These are phyloP conservation scores for Aegilops sharonensis DNA, from an alignment of 176 grass and related monocot genomes.

Conservation along the genomic window DNA sequence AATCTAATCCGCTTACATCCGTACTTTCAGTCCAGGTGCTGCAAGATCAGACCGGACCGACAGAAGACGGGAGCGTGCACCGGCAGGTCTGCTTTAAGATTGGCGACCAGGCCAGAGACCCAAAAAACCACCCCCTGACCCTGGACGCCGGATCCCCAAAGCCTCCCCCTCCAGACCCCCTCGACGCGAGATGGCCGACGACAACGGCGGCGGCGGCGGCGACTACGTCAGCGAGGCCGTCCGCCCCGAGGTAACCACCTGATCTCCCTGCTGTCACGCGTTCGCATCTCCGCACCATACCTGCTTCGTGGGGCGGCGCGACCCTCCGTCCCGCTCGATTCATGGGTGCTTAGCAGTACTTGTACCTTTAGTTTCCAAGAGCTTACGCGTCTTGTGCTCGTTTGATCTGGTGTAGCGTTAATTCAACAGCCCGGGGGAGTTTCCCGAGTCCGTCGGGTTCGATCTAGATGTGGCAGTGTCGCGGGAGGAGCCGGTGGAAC, in stretches of 20 bases:
- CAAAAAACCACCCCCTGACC: not conserved
- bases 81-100: slow-evolving; percentile 1
- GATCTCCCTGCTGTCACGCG: not conserved
- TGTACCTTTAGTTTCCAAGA: not conserved
- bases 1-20: too few relatives aligned
- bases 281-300: not conserved
- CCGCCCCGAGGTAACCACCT: slow-evolving; percentile 40
- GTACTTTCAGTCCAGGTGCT: too few relatives aligned
- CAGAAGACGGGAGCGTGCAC: too few relatives aligned
- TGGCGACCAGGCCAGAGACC: not conserved
- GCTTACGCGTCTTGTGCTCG: not conserved
- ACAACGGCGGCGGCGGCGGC: slow-evolving; percentile 25
- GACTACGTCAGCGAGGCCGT: slow-evolving; percentile 32
- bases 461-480: slow-evolving; percentile 7
- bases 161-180: not conserved
- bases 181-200: slow-evolving; percentile 49
- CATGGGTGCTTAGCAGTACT: not conserved
- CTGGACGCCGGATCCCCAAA: slow-evolving; percentile 17
- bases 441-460: not conserved
- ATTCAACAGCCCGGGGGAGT: not conserved
- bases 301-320: not conserved
- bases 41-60: too few relatives aligned
- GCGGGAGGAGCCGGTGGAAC: not conserved
- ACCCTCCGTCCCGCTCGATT: slow-evolving; percentile 29
- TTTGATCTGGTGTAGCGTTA: not conserved